Conservation (phyloP, 371 early-diverging fungal species). For the Lichtheimia hyalospora region DNA sequence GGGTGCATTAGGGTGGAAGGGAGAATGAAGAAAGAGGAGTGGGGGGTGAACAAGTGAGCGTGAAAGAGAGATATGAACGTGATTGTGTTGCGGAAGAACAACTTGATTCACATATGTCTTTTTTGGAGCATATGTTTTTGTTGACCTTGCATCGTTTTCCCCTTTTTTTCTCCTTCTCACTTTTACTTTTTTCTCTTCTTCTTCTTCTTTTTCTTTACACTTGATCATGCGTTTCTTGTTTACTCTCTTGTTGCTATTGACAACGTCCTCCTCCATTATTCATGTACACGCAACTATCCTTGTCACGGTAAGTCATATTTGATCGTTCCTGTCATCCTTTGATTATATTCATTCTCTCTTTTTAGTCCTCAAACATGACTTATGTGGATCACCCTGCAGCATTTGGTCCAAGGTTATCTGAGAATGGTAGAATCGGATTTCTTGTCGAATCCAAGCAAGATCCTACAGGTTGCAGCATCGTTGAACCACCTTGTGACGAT, state of each 20-base stretch:
- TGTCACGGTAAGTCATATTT: constrained; percentile 20
- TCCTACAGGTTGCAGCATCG: constrained; percentile 35
- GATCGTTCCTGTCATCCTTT: background rate
- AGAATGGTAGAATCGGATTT: constrained; percentile 54
- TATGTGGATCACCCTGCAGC: constrained; percentile 60
- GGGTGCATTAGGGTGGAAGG: constrained; percentile 3
- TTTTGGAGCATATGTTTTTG: no score
- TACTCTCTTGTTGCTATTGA: background rate
- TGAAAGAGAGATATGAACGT: no score
- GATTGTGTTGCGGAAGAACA: background rate
- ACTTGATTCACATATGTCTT: background rate
- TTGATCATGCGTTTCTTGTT: constrained; percentile 3
- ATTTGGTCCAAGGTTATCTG: constrained; percentile 64
- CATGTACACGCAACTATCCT: constrained; percentile 21
- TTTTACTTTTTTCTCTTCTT: constrained; percentile 12
- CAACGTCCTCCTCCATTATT: background rate
- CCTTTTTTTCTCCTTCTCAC: constrained; percentile 11
- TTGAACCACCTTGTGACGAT: constrained; percentile 31
- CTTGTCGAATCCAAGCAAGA: constrained; percentile 40
- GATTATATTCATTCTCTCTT: background rate
- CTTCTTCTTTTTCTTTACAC: constrained; percentile 1
- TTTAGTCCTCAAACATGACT: constrained; percentile 55
- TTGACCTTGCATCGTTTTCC: no score
- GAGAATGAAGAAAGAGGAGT: background rate
- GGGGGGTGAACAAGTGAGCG: no score